Evolutionary conservation across 2,329 filamentous ascomycete genomes (phyloP).

Genomic region (Verticillium tricorpus): DNA sequence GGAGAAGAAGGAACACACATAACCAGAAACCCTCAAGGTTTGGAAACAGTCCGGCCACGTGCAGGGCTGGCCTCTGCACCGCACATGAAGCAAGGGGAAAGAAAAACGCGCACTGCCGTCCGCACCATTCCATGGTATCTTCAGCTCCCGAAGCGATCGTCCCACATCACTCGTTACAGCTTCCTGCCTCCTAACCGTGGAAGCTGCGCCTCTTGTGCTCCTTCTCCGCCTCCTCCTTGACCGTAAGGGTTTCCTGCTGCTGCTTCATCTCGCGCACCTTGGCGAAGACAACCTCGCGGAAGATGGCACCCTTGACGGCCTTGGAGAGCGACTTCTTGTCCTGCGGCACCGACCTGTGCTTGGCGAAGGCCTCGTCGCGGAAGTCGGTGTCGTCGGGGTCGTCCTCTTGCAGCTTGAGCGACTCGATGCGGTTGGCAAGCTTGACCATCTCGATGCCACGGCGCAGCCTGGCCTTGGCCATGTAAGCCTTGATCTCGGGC

Average conservation of each 20-base stretch:
- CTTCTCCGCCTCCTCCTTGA: slow-evolving; percentile 55
- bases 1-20: not conserved
- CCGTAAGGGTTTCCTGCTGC: slow-evolving; percentile 68
- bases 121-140: not conserved
- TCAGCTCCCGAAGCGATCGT: not conserved
- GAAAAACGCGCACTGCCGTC: not conserved
- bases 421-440: slow-evolving; percentile 90
- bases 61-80: not conserved
- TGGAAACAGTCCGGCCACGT: not conserved
- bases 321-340: slow-evolving; percentile 34
- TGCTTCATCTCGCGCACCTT: slow-evolving; percentile 93
- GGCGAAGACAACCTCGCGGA: slow-evolving; percentile 88
- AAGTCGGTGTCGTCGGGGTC: slow-evolving; percentile 72
- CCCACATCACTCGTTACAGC: not conserved
- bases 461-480: slow-evolving; percentile 84
- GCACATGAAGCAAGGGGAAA: not conserved
- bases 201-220: slow-evolving; percentile 36
- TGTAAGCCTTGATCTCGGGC: slow-evolving; percentile 93
- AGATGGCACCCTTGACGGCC: slow-evolving; percentile 66
- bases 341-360: slow-evolving; percentile 27
- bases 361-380: slow-evolving; percentile 55
- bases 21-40: not conserved
- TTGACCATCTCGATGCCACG: slow-evolving; percentile 96
- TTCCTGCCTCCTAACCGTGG: slow-evolving; percentile 12
- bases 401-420: slow-evolving; percentile 89